These are phyloP conservation scores for Fusarium palustre DNA, from an alignment of 2,329 filamentous ascomycete genomes.

Conservation along the genomic window DNA sequence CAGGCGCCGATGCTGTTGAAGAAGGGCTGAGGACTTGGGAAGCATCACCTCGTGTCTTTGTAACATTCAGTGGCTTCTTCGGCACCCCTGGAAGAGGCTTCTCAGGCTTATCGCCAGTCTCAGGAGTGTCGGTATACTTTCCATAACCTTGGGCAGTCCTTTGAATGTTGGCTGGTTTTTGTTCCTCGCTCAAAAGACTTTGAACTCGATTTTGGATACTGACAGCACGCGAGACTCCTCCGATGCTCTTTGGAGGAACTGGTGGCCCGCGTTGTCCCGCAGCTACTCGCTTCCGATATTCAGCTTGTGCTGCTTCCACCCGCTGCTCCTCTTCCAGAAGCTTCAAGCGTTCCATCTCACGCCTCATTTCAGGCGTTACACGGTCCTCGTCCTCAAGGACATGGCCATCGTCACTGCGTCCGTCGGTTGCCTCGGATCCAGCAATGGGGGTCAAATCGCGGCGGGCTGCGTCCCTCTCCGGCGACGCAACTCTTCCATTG, in stretches of 20 bases:
- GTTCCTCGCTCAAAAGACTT: constrained; percentile 83
- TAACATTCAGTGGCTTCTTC: constrained; percentile 62
- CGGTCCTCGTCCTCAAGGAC: constrained; percentile 72
- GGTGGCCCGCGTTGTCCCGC: constrained; percentile 55
- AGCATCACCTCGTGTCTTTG: constrained; percentile 48
- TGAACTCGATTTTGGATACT: constrained; percentile 94
- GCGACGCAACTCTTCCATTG: constrained; percentile 60
- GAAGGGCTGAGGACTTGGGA: constrained; percentile 40
- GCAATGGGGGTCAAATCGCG: constrained; percentile 76
- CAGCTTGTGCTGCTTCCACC: constrained; percentile 87
- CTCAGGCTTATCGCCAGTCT: constrained; percentile 52
- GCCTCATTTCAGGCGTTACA: constrained; percentile 86
- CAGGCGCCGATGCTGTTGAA: constrained; percentile 42
- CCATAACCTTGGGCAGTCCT: constrained; percentile 90
- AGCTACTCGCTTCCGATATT: constrained; percentile 82
- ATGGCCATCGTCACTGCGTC: constrained; percentile 71
- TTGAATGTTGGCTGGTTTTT: constrained; percentile 67
- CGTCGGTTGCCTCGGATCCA: constrained; percentile 76
- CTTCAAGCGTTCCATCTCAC: constrained; percentile 85
- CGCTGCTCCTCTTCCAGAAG: constrained; percentile 89
- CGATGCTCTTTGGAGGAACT: constrained; percentile 66
- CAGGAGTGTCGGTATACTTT: constrained; percentile 75
- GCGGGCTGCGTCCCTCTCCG: constrained; percentile 60
- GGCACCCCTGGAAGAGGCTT: constrained; percentile 59
- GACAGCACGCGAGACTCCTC: constrained; percentile 74